These are phyloP conservation scores for Boletus subparvulus DNA, from an alignment of 768 basidiomycete genomes.

Conservation along the genomic window DNA sequence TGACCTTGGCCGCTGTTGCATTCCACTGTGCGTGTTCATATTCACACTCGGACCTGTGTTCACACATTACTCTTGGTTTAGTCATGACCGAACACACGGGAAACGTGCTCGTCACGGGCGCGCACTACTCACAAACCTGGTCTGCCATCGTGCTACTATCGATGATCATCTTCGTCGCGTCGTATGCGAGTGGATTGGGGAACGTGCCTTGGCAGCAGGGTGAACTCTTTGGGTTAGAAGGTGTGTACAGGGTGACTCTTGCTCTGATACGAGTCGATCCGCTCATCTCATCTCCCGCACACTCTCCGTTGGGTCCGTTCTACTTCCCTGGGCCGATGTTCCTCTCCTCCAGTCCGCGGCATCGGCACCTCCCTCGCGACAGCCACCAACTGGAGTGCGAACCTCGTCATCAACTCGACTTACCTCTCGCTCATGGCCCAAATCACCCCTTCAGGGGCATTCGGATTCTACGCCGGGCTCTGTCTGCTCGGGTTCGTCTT, in stretches of 20 bases:
- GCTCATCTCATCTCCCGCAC: neutral
- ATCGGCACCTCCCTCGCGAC: constrained; percentile 75
- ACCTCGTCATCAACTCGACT: constrained; percentile 75
- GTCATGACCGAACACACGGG: constrained; percentile 62
- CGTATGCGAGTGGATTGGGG: constrained; percentile 76
- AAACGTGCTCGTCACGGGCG: constrained; percentile 57
- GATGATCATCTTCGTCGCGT: constrained; percentile 84
- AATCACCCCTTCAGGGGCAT: constrained; percentile 74
- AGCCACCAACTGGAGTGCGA: constrained; percentile 75
- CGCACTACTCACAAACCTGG: constrained; percentile 59
- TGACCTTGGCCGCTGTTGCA: constrained; percentile 60
- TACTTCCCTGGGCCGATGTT: neutral
- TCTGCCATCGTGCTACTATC: constrained; percentile 67
- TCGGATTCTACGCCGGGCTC: constrained; percentile 73
- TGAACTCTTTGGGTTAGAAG: constrained; percentile 77
- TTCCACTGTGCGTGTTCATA: constrained; percentile 46
- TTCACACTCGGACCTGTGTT: neutral
- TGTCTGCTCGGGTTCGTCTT: constrained; percentile 72
- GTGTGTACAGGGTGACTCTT: constrained; percentile 28
- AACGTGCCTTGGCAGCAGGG: constrained; percentile 89
- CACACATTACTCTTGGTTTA: constrained; percentile 23
- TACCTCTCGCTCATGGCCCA: constrained; percentile 76
- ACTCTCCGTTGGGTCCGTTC: neutral
- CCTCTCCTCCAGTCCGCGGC: constrained; percentile 54
- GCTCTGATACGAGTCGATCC: neutral